Evolutionary conservation across 1,284 basidiomycete genomes (phyloP).

Genomic region (Athelia psychrophila): DNA sequence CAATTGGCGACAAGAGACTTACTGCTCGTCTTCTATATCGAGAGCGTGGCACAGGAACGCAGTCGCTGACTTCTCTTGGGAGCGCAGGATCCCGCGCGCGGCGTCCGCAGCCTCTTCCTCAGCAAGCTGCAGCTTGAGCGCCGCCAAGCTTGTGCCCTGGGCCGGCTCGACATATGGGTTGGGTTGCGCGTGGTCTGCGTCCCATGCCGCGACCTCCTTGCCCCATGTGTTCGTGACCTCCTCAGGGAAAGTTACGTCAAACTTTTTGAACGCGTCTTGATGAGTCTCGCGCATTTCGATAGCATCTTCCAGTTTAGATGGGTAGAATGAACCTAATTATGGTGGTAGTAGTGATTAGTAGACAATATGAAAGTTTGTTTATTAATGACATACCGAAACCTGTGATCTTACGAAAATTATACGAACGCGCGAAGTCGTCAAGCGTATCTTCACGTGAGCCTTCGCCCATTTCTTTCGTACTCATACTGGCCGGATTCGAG

Average conservation of each 20-base stretch:
- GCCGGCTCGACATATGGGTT: slow-evolving; percentile 7
- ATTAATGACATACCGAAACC: slow-evolving; percentile 8
- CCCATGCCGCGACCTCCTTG: slow-evolving; percentile 1
- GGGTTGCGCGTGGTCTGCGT: not conserved
- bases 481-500: slow-evolving; percentile 7
- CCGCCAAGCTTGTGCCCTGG: slow-evolving; percentile 2
- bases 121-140: slow-evolving; percentile 2
- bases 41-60: slow-evolving; percentile 3
- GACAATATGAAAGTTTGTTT: not conserved
- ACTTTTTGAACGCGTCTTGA: slow-evolving; percentile 4
- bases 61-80: slow-evolving; percentile 5
- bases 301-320: not conserved
- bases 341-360: not conserved
- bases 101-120: slow-evolving; percentile 5
- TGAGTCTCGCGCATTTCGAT: not conserved
- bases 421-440: slow-evolving; percentile 12
- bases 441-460: slow-evolving; percentile 11
- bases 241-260: not conserved
- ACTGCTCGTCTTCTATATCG: slow-evolving; percentile 11
- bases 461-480: slow-evolving; percentile 13
- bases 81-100: not conserved
- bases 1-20: not conserved
- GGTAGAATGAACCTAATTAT: not conserved
- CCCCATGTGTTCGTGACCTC: slow-evolving; percentile 2
- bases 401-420: slow-evolving; percentile 8